Evolutionary conservation across 176 grass and related monocot species (phyloP), one percentile per base, ranked within the genome.

Genomic region (Rhynchospora breviuscula): DNA sequence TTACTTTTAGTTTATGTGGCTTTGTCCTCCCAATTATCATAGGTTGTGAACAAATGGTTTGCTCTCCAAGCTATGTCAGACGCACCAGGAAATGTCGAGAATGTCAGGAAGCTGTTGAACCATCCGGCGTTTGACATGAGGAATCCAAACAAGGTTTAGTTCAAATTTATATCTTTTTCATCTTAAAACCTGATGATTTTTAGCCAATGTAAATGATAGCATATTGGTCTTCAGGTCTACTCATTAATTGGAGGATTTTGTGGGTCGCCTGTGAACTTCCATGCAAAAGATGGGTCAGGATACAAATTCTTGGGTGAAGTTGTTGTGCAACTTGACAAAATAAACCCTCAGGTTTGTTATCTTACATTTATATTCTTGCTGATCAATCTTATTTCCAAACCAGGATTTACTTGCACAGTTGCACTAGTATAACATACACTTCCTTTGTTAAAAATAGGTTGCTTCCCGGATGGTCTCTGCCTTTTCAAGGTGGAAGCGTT

Each of bases 21-120:
- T 75, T 63, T 85, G 14, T 69, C 62, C 44, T 70, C 18, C 83
- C 33, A 84, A 35, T 31, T 86, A n/a, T 14, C 44, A 19, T 87
- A 99, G 96, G 96, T 95, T 90, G 89, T 99, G 57, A 99, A 94
- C 88, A 95, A 99, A 87, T 99, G 96, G 93, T 95, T 99, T 93
- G 88, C 96, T 81, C 92, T 99, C 75, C 96, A 99, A 93, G 93
- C 96, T 70, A 91, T 89, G 65, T 99, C 96, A 11, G 96, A 99
- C 47, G 87, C 94, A 84, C 96, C 91, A 71, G 93, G 91, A 71
- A 99, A 99, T 70, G 91, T 99, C 14, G 85, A 26, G 47, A 90
- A 99, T 79, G 89, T 95, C 60, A 81, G 91, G 29, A 95, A 99
- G 83, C 7, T 99, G 81, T 72, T 93, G 67, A 63, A 18, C 69